A percentile compares a stretch with the other conserved stretches of the same genome.
Conservation (phyloP, 2,329 filamentous ascomycete species). For the Fusarium dimerum region DNA sequence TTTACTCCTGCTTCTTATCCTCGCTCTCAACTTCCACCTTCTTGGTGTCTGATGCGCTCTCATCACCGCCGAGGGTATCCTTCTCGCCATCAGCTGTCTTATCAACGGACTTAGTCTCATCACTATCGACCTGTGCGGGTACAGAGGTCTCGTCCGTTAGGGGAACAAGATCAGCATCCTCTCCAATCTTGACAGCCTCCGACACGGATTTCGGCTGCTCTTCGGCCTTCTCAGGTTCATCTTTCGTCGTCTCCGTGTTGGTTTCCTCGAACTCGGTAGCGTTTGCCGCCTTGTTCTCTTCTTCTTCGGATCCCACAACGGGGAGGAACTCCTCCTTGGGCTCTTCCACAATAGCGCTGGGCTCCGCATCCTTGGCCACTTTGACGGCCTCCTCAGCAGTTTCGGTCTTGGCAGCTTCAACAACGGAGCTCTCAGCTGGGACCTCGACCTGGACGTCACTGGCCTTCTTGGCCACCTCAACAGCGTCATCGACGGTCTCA, state of each 20-base stretch:
- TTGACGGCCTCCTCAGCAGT: conserved; percentile 17
- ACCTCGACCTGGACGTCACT: background rate
- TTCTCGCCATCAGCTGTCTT: background rate
- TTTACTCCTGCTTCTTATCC: conserved; percentile 14
- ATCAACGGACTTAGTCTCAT: background rate
- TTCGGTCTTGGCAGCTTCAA: conserved; percentile 11
- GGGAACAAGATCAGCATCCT: background rate
- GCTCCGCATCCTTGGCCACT: conserved; percentile 9
- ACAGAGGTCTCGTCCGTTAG: background rate
- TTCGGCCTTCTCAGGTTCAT: conserved; percentile 4
- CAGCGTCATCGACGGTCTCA: conserved; percentile 9
- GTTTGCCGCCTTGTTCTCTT: conserved; percentile 1
- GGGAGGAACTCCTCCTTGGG: conserved; percentile 2
- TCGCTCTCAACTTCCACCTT: background rate
- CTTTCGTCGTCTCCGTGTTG: conserved; percentile 11
- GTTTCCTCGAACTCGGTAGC: conserved; percentile 5
- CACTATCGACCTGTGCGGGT: background rate
- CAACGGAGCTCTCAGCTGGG: conserved; percentile 1
- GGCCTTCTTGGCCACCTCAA: conserved; percentile 1
- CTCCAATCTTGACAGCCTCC: background rate
- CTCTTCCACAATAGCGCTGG: conserved; percentile 8
- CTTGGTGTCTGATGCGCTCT: background rate
- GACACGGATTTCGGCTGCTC: background rate
- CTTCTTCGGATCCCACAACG: conserved; percentile 2
- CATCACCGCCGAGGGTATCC: background rate